Conservation (phyloP, 441 rosid genomes). For the Flueggea neowawraea region DNA sequence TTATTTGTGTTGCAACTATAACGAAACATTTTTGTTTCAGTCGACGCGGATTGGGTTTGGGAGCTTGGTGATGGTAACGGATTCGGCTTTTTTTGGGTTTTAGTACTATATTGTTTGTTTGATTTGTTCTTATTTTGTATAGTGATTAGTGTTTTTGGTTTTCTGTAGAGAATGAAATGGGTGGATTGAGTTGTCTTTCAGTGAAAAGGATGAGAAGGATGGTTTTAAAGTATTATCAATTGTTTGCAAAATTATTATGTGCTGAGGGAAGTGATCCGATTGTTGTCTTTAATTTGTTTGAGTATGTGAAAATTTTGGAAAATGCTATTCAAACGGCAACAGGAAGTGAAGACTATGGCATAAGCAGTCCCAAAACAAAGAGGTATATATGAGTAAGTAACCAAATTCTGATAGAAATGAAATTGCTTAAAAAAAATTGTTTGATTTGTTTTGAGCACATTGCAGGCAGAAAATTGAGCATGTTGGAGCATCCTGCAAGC, state of each 20-base stretch:
- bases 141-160: no score
- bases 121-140: neutral
- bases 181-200: no score
- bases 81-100: no score
- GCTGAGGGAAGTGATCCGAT: no score
- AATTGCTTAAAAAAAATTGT: neutral
- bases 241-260: no score
- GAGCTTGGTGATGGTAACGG: constrained; percentile 12
- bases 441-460: constrained; percentile 1
- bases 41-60: constrained; percentile 32
- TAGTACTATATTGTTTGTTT: neutral
- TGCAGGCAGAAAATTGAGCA: constrained; percentile 62
- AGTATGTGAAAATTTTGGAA: constrained; percentile 13
- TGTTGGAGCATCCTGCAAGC: constrained; percentile 68
- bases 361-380: constrained; percentile 48
- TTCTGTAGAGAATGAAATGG: no score
- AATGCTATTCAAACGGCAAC: constrained; percentile 33
- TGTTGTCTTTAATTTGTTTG: no score
- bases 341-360: constrained; percentile 37
- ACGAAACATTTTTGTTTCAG: no score
- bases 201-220: no score
- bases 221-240: no score
- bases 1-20: no score
- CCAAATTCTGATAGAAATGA: neutral
- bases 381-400: constrained; percentile 26